Percentiles rank a stretch among this genome's conserved stretches.
Evolutionary conservation across 176 grass and related monocot species (phyloP).

Genomic region (Rhynchospora breviuscula): DNA sequence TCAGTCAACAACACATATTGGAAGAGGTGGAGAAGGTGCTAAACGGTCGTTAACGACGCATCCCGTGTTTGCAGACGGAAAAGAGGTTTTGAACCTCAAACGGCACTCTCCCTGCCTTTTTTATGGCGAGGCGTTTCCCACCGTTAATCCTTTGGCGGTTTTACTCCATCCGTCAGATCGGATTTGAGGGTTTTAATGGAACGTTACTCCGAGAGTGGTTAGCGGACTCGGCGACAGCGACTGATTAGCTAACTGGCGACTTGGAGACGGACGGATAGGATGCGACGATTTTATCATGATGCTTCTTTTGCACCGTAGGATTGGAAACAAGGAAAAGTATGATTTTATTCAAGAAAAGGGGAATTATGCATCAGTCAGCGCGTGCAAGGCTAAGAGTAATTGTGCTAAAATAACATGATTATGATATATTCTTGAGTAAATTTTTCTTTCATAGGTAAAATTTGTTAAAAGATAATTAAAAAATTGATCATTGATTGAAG

Average conservation of each 20-base stretch:
- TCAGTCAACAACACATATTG: neutral
- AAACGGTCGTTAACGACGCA: constrained; percentile 31
- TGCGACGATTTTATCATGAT: too few species aligned
- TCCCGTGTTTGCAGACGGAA: constrained; percentile 31
- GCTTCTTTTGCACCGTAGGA: neutral
- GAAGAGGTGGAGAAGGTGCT: neutral
- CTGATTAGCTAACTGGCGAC: neutral
- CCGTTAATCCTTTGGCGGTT: constrained; percentile 19
- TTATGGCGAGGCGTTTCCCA: neutral
- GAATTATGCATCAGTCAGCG: too few species aligned
- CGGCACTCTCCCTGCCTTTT: constrained; percentile 14
- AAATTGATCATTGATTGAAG: too few species aligned
- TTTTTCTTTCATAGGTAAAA: too few species aligned
- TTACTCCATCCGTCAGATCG: constrained; percentile 5
- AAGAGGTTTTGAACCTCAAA: constrained; percentile 62
- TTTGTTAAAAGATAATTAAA: too few species aligned
- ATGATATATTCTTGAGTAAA: too few species aligned
- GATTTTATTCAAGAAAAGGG: too few species aligned
- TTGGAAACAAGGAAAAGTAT: neutral
- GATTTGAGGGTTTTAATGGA: neutral
- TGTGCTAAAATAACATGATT: too few species aligned
- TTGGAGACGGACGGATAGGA: neutral
- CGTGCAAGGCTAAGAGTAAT: too few species aligned
- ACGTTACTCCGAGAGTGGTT: constrained; percentile 4
- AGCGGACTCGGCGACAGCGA: constrained; percentile 3